A percentile compares a stretch with the other conserved stretches of the same genome.
Evolutionary conservation across 108 stramenopile species (phyloP).

Genomic region (Cyclotella choctawhatcheeana): DNA sequence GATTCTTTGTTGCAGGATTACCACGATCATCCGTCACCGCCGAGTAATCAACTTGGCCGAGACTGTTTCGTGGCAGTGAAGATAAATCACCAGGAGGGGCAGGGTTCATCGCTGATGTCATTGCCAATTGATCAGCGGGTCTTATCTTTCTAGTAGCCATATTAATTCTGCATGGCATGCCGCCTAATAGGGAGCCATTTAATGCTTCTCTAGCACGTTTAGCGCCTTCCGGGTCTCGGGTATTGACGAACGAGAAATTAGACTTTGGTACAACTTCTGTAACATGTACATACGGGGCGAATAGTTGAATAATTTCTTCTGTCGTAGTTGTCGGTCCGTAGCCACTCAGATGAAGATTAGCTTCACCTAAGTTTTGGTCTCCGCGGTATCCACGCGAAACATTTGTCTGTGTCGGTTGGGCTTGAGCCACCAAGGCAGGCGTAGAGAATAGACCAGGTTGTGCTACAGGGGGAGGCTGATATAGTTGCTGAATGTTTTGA

Average conservation of each 20-base stretch:
- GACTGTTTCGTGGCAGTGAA: constrained; percentile 43
- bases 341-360: constrained; percentile 86
- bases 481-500: constrained; percentile 25
- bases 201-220: constrained; percentile 74
- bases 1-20: constrained; percentile 88
- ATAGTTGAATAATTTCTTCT: constrained; percentile 73
- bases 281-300: constrained; percentile 84
- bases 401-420: constrained; percentile 1
- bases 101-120: constrained; percentile 18
- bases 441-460: constrained; percentile 21
- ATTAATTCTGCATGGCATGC: constrained; percentile 82
- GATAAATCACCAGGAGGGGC: constrained; percentile 7
- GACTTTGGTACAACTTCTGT: constrained; percentile 82
- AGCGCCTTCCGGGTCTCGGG: constrained; percentile 76
- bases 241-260: constrained; percentile 85
- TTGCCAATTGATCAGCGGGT: constrained; percentile 26
- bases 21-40: constrained; percentile 78
- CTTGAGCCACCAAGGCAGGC: constrained; percentile 1
- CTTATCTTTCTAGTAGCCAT: constrained; percentile 73
- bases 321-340: constrained; percentile 84
- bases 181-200: constrained; percentile 78
- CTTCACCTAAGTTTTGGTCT: constrained; percentile 70
- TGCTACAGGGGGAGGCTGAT: constrained; percentile 42
- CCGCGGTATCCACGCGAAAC: constrained; percentile 50
- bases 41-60: constrained; percentile 51